Conservation (phyloP, 257 asterid species). For the Ocimum tenuiflorum region DNA sequence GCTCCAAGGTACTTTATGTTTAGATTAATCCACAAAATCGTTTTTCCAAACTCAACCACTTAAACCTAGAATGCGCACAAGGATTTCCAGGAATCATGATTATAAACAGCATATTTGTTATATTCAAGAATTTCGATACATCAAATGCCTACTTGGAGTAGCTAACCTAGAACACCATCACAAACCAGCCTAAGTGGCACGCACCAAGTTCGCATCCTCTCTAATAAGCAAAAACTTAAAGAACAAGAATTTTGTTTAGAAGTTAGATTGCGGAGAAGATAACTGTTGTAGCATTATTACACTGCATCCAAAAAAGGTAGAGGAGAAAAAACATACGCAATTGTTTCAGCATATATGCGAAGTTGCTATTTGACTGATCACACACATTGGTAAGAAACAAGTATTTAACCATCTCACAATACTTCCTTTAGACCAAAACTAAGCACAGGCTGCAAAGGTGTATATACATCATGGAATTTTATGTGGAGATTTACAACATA, state of each 20-base stretch:
- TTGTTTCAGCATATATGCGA: neutral
- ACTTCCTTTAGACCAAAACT: conserved; percentile 22
- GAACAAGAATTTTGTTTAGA: neutral
- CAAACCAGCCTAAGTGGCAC: neutral
- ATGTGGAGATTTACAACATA: conserved; percentile 56
- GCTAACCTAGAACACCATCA: neutral
- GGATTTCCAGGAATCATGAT: neutral
- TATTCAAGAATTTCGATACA: too few relatives aligned
- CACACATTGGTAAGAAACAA: neutral
- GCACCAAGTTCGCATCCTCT: too few relatives aligned
- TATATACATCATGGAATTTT: conserved; percentile 44
- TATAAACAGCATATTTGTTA: too few relatives aligned
- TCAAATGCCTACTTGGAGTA: too few relatives aligned
- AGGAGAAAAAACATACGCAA: neutral
- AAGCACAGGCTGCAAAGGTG: conserved; percentile 29
- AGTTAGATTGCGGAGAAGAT: neutral
- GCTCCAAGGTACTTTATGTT: too few relatives aligned
- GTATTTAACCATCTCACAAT: conserved; percentile 11
- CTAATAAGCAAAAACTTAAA: neutral
- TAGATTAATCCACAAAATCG: too few relatives aligned
- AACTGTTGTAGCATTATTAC: too few relatives aligned
- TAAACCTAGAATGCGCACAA: neutral
- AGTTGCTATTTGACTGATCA: neutral
- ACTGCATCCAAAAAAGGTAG: neutral
- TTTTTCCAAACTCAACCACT: too few relatives aligned